phyloP scores from a whole-genome alignment of 228 moss, liverwort and hornwort genomes.

The Sphagnum magellanicum region DNA sequence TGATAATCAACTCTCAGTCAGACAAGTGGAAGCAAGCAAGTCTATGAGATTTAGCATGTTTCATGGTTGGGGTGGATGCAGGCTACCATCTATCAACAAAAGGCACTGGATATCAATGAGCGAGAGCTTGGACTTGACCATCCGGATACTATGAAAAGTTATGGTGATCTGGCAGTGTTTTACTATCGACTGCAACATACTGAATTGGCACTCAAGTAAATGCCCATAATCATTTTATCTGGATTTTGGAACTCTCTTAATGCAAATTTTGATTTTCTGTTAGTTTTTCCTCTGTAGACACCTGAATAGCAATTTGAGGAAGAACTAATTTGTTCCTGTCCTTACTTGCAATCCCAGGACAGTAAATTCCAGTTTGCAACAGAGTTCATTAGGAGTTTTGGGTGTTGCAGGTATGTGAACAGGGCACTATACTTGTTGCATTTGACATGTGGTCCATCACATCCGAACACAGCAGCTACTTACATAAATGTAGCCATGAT shows the following conservation, averaged over 20 bases:
- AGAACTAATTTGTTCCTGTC: too few relatives aligned
- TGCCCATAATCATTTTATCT: neutral
- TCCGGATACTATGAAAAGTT: conserved; percentile 69
- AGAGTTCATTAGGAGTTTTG: neutral
- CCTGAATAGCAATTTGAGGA: neutral
- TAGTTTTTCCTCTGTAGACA: neutral
- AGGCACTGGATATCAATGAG: conserved; percentile 64
- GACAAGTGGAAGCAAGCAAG: too few relatives aligned
- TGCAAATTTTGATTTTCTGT: neutral
- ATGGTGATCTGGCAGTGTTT: conserved; percentile 63
- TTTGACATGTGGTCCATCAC: conserved; percentile 62
- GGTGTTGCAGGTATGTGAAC: conserved; percentile 44
- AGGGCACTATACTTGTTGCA: conserved; percentile 57
- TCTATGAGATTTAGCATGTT: too few relatives aligned
- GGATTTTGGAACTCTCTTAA: neutral
- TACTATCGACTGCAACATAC: conserved; percentile 69
- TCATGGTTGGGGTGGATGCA: neutral
- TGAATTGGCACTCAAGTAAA: conserved; percentile 52
- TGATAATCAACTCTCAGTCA: too few relatives aligned
- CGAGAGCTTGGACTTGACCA: conserved; percentile 68
- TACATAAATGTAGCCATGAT: conserved; percentile 74
- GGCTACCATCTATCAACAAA: conserved; percentile 68
- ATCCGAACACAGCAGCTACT: conserved; percentile 63
- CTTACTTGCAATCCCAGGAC: neutral
- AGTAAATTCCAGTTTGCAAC: neutral